Percentiles rank a stretch among this genome's conserved stretches.
These are phyloP conservation scores for Apiospora arundinis DNA, from an alignment of 2,329 filamentous ascomycete genomes.

Conservation along the genomic window DNA sequence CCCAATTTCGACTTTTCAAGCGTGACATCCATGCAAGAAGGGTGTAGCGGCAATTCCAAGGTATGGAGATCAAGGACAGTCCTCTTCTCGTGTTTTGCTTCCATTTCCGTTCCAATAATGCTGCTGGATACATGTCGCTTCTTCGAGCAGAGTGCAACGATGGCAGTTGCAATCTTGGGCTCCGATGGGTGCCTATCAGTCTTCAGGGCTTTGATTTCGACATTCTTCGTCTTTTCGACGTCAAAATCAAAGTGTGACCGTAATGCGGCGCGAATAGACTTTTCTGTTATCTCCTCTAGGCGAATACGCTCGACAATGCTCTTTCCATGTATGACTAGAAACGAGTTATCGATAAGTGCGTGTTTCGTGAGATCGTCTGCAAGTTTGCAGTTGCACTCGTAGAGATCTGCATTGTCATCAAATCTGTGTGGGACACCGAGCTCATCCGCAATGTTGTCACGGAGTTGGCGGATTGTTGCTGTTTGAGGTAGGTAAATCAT, in stretches of 20 bases:
- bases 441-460: background rate
- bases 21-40: background rate
- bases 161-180: background rate
- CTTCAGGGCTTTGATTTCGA: background rate
- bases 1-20: background rate
- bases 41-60: background rate
- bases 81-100: background rate
- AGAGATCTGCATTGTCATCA: background rate
- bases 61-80: background rate
- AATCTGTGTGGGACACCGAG: background rate
- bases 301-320: background rate
- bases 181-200: too few relatives aligned
- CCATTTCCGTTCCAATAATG: background rate
- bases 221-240: background rate
- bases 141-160: background rate
- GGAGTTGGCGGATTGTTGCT: background rate
- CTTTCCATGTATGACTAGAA: background rate
- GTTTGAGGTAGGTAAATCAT: background rate
- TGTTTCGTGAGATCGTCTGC: background rate
- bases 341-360: background rate
- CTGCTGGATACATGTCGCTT: background rate
- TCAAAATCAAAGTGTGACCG: background rate
- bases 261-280: background rate
- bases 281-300: background rate
- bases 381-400: background rate